Percentiles rank a stretch among this genome's conserved stretches.
phyloP scores from a whole-genome alignment of 2,329 filamentous ascomycete genomes.

The Fusarium sterilihyphosum region DNA sequence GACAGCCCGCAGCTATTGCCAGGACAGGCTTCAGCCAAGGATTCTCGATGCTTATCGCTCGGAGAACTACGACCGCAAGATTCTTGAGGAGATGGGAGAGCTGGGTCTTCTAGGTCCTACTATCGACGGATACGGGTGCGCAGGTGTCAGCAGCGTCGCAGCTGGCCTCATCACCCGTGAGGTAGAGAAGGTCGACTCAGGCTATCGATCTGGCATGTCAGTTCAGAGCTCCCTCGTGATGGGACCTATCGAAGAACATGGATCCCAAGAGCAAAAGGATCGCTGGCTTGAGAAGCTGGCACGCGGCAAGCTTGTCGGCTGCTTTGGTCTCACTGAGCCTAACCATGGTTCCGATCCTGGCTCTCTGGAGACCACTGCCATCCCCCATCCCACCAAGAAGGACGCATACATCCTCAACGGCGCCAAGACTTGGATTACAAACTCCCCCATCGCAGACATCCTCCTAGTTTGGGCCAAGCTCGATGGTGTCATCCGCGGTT shows the following conservation, averaged over 20 bases:
- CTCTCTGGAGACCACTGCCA: neutral
- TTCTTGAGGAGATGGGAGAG: neutral
- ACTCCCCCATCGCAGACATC: neutral
- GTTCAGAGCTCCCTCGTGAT: neutral
- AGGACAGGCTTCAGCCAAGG: neutral
- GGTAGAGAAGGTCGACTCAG: neutral
- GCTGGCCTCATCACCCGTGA: neutral
- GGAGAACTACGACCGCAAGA: neutral
- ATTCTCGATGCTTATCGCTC: neutral
- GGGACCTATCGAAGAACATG: neutral
- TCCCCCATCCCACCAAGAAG: neutral
- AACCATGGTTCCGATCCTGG: neutral
- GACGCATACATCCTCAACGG: neutral
- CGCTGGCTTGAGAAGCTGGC: neutral
- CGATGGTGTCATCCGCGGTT: neutral
- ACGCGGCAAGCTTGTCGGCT: neutral
- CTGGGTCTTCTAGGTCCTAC: neutral
- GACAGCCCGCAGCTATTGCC: neutral
- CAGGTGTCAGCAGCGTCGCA: neutral
- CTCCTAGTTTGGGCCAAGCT: neutral
- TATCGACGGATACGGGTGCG: neutral
- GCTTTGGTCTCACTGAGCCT: neutral
- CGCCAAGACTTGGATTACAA: neutral
- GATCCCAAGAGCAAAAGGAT: neutral
- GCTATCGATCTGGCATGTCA: neutral